A percentile compares a stretch with the other conserved stretches of the same genome.
phyloP scores from a whole-genome alignment of 1,284 basidiomycete species.

The Anthracocystis panici-leucophaei region DNA sequence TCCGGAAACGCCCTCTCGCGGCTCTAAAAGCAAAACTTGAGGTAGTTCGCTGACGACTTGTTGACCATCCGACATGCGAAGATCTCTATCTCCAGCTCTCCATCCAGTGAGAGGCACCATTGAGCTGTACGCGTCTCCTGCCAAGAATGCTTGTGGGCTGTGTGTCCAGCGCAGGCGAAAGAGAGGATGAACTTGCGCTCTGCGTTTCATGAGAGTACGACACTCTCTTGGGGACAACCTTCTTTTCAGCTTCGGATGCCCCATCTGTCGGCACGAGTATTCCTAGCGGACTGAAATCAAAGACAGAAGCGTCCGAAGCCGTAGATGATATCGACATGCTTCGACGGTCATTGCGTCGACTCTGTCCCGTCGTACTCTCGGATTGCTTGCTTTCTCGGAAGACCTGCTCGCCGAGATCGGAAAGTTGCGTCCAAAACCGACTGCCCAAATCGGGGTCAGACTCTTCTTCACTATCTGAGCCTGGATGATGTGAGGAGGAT shows the following conservation, averaged over 20 bases:
- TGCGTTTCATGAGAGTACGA: not conserved
- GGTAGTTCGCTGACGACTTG: slow-evolving; percentile 3
- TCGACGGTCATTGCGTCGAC: not conserved
- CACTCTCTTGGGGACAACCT: not conserved
- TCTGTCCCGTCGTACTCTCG: not conserved
- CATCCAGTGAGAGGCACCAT: slow-evolving; percentile 38
- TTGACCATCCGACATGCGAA: not conserved
- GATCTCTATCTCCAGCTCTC: slow-evolving; percentile 22
- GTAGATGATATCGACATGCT: slow-evolving; percentile 17
- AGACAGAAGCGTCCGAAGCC: slow-evolving; percentile 25
- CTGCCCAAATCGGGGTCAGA: slow-evolving; percentile 12
- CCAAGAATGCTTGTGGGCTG: not conserved
- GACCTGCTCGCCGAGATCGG: slow-evolving; percentile 23
- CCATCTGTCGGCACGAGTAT: slow-evolving; percentile 24
- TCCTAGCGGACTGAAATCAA: slow-evolving; percentile 30
- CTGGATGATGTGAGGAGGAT: not conserved
- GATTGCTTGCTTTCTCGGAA: slow-evolving; percentile 7
- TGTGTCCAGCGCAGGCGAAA: not conserved
- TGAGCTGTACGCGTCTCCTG: slow-evolving; percentile 24
- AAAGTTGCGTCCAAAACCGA: slow-evolving; percentile 30
- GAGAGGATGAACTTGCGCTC: not conserved
- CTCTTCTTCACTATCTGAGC: slow-evolving; percentile 5
- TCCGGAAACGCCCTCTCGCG: not conserved
- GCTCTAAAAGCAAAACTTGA: slow-evolving; percentile 17
- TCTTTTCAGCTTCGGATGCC: not conserved